phyloP scores from a whole-genome alignment of 768 basidiomycete species.

The Clitopilus hobsonii region DNA sequence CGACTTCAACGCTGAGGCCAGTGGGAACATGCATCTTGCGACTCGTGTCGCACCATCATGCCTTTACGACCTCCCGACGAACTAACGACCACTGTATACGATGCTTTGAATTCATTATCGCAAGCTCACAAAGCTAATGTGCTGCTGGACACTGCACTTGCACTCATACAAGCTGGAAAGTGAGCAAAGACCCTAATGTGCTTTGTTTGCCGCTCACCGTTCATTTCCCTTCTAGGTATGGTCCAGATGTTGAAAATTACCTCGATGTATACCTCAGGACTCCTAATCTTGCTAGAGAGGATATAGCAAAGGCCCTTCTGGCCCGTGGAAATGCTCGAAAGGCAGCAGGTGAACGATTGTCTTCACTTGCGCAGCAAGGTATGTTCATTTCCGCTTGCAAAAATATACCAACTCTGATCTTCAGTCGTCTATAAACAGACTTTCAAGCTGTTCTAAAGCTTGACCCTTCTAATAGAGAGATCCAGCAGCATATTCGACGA shows the following conservation, averaged over 20 bases:
- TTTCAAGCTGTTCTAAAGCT: conserved; percentile 55
- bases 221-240: conserved; percentile 45
- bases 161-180: conserved; percentile 46
- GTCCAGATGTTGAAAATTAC: conserved; percentile 59
- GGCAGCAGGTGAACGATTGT: conserved; percentile 46
- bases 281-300: conserved; percentile 46
- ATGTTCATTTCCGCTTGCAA: conserved; percentile 9
- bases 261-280: conserved; percentile 63
- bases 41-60: not conserved
- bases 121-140: conserved; percentile 42
- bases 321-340: conserved; percentile 59
- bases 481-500: conserved; percentile 44
- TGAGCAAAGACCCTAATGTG: conserved; percentile 18
- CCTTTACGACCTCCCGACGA: conserved; percentile 33
- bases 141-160: conserved; percentile 43
- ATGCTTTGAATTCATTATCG: conserved; percentile 42
- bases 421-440: conserved; percentile 30
- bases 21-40: not conserved
- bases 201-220: conserved; percentile 1
- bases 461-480: conserved; percentile 54
- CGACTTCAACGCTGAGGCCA: not conserved
- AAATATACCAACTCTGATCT: not conserved
- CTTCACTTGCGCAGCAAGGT: conserved; percentile 61
- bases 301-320: conserved; percentile 49
- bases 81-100: conserved; percentile 44